Base-by-base conservation (phyloP, 2,329 filamentous ascomycete species). In the Cordyceps tenuipes region DNA sequence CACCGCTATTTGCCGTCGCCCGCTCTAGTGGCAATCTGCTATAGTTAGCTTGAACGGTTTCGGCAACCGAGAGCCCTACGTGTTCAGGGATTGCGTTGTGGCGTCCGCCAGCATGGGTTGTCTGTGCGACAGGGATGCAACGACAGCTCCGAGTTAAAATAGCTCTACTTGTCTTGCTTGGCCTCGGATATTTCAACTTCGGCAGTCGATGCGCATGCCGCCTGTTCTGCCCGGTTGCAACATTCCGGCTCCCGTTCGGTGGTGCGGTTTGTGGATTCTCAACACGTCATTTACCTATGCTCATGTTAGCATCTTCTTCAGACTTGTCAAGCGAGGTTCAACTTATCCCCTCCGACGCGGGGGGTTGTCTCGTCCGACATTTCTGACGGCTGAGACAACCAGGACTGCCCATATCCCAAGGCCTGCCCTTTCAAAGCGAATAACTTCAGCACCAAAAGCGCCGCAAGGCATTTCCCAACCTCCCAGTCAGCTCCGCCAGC, bases 341-440 rank as follows among this genome's bases (percentile, higher is more conserved):
- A 82, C 79, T 81, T 81, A 82, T 82, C 79, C 77, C 75, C 76
- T 71, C 63, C 59, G 57, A 59, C 63, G 64, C 67, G 72, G 74
- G 73, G 77, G 79, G 79, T 73, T 73, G 73, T 71, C 74, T 73
- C 75, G 68, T 75, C 69, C 72, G 72, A 76, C 78, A 76, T 81
- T 77, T 67, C 79, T 77, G 78, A 76, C 71, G 73, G 70, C 15
- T 72, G 75, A 70, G 71, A 72, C 77, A 77, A 73, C 79, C 78
- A 73, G 76, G 76, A 74, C 77, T 76, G 65, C 72, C 73, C 69
- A 65, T 17, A 36, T 68, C 67, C 64, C 64, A 44, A 60, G 73
- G 75, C 71, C 70, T 70, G 72, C 69, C 74, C 73, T 68, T 70
- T 70, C 26, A 60, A 64, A 47, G 64, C 62, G 65, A 68, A 61